A percentile compares a stretch with the other conserved stretches of the same genome.
These are phyloP conservation scores for Castanea crenata DNA, from an alignment of 306 rosid genomes.

Conservation along the genomic window DNA sequence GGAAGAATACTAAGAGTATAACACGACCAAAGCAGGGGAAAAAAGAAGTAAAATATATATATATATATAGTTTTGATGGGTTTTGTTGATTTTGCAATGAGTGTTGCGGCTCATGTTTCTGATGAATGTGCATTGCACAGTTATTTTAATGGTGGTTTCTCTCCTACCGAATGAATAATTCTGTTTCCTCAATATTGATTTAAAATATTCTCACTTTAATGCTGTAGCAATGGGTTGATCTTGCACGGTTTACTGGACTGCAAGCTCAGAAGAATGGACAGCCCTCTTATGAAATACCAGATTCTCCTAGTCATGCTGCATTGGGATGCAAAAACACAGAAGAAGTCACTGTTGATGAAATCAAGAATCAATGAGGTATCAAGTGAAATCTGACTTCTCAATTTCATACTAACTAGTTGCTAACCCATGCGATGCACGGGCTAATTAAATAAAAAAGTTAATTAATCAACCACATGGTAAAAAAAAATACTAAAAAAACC, in stretches of 20 bases:
- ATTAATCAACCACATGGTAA: too few species aligned
- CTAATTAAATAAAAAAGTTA: too few species aligned
- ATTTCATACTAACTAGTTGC: background rate
- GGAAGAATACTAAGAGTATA: too few species aligned
- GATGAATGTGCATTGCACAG: background rate
- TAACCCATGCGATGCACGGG: too few species aligned
- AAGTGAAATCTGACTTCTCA: slow-evolving; percentile 11
- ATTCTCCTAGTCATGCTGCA: slow-evolving; percentile 52
- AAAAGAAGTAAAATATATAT: background rate
- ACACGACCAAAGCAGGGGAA: too few species aligned
- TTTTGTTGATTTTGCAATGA: background rate
- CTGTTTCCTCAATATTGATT: background rate
- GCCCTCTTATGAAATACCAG: slow-evolving; percentile 38
- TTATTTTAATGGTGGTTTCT: background rate
- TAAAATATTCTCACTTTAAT: slow-evolving; percentile 9
- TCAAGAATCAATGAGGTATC: slow-evolving; percentile 51
- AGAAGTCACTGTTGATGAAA: slow-evolving; percentile 59
- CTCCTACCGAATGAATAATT: background rate
- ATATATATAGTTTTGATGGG: background rate
- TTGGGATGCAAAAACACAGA: slow-evolving; percentile 57
- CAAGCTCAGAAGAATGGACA: slow-evolving; percentile 62
- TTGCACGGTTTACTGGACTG: slow-evolving; percentile 74
- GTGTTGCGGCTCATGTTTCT: background rate
- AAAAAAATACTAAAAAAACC: too few species aligned
- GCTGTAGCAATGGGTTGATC: slow-evolving; percentile 97